Percentiles rank a stretch among this genome's conserved stretches.
Evolutionary conservation across 176 grass and related monocot genomes (phyloP).

Genomic region (Pharus latifolius): DNA sequence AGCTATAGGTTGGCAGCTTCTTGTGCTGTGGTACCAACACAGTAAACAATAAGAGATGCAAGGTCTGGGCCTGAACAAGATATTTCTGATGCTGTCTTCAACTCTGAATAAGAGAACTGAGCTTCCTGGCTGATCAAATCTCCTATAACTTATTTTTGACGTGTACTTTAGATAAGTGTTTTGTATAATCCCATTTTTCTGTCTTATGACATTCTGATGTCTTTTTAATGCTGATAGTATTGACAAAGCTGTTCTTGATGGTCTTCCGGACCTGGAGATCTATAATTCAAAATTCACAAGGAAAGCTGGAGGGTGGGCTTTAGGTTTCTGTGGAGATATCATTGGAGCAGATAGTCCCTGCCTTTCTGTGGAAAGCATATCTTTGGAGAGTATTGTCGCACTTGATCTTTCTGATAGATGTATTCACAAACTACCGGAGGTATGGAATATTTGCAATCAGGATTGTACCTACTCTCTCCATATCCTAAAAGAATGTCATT

Average conservation of each 20-base stretch:
- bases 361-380: constrained; percentile 21
- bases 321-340: constrained; percentile 77
- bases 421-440: constrained; percentile 62
- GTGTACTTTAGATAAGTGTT: background rate
- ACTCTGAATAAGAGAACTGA: constrained; percentile 2
- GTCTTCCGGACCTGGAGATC: constrained; percentile 65
- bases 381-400: constrained; percentile 39
- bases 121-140: background rate
- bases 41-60: background rate
- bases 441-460: background rate
- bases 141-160: background rate
- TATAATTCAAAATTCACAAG: constrained; percentile 75
- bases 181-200: background rate
- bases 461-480: too few relatives aligned
- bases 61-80: background rate
- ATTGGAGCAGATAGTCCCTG: constrained; percentile 69
- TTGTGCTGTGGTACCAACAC: background rate
- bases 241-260: constrained; percentile 46
- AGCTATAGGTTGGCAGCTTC: background rate
- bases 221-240: constrained; percentile 31
- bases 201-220: constrained; percentile 20
- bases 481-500: too few relatives aligned
- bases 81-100: too few relatives aligned
- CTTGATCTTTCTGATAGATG: constrained; percentile 88
- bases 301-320: constrained; percentile 64